These are phyloP conservation scores for Citeromyces matritensis DNA, from an alignment of 805 yeast genomes.

Conservation along the genomic window DNA sequence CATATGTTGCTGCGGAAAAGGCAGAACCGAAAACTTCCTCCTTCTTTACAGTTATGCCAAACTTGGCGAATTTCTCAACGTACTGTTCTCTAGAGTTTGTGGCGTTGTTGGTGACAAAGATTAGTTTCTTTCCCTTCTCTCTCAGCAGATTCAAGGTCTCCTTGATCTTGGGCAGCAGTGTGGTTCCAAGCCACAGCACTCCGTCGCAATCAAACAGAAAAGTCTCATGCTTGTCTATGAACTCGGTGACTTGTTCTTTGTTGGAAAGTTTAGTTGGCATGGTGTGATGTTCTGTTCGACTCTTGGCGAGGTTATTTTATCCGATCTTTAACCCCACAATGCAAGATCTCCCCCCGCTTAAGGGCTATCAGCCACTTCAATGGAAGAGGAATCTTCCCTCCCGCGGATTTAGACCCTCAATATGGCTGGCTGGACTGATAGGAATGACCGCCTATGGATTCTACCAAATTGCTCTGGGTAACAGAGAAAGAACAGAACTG, in stretches of 20 bases:
- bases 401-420: slow-evolving; percentile 68
- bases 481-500: slow-evolving; percentile 63
- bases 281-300: slow-evolving; percentile 1
- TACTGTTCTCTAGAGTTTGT: slow-evolving; percentile 78
- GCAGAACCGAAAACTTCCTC: slow-evolving; percentile 85
- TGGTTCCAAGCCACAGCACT: slow-evolving; percentile 86
- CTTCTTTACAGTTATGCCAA: slow-evolving; percentile 27
- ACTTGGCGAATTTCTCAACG: slow-evolving; percentile 56
- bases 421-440: slow-evolving; percentile 51
- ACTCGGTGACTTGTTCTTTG: slow-evolving; percentile 28
- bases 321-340: neutral
- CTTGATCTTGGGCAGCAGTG: slow-evolving; percentile 57
- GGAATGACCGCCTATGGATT: slow-evolving; percentile 61
- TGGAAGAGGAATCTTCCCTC: slow-evolving; percentile 83
- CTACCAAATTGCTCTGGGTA: slow-evolving; percentile 48
- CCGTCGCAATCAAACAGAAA: slow-evolving; percentile 97
- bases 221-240: slow-evolving; percentile 61
- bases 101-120: slow-evolving; percentile 93
- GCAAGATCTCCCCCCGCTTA: slow-evolving; percentile 80
- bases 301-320: neutral
- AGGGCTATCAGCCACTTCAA: slow-evolving; percentile 77
- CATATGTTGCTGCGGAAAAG: slow-evolving; percentile 80
- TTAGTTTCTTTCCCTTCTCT: slow-evolving; percentile 41
- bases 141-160: slow-evolving; percentile 62
- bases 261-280: slow-evolving; percentile 35